Evolutionary conservation across 352 stramenopile genomes (phyloP).

Genomic region (Pythium grandisporangium): DNA sequence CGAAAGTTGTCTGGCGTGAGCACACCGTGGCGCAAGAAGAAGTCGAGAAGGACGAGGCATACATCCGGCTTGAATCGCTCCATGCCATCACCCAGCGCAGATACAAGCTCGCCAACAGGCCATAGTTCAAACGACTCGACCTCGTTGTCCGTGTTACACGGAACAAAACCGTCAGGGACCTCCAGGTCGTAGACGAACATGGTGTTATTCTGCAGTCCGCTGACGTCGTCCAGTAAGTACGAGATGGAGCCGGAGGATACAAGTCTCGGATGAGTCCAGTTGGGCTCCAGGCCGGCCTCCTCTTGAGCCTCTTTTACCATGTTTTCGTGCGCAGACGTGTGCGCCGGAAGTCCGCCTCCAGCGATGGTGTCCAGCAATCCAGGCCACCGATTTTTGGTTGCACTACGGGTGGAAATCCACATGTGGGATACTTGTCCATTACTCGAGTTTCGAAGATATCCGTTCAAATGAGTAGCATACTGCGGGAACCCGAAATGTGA

Average conservation of each 20-base stretch:
- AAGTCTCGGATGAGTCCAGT: slow-evolving; percentile 24
- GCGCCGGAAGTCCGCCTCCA: slow-evolving; percentile 37
- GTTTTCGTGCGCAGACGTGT: slow-evolving; percentile 45
- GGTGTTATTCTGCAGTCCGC: slow-evolving; percentile 51
- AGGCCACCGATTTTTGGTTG: slow-evolving; percentile 40
- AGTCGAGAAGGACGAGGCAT: slow-evolving; percentile 56
- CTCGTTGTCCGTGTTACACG: slow-evolving; percentile 43
- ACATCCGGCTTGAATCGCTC: slow-evolving; percentile 68
- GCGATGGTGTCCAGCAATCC: slow-evolving; percentile 50
- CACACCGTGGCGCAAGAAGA: slow-evolving; percentile 48
- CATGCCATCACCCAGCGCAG: slow-evolving; percentile 26
- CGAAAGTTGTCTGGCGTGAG: slow-evolving; percentile 45
- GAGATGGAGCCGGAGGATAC: slow-evolving; percentile 36
- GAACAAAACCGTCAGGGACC: slow-evolving; percentile 22
- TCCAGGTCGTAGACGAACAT: slow-evolving; percentile 69
- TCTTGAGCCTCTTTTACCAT: slow-evolving; percentile 69
- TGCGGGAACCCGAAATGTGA: slow-evolving; percentile 51
- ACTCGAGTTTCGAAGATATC: slow-evolving; percentile 28
- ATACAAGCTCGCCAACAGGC: slow-evolving; percentile 23
- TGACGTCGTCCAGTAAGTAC: slow-evolving; percentile 42
- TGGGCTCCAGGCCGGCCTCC: slow-evolving; percentile 34
- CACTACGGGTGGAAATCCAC: slow-evolving; percentile 51
- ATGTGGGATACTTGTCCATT: slow-evolving; percentile 23
- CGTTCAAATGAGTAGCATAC: slow-evolving; percentile 66
- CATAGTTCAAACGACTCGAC: slow-evolving; percentile 57